Conservation (phyloP, 2,329 filamentous ascomycete species). For the Diaporthe caulivora region DNA sequence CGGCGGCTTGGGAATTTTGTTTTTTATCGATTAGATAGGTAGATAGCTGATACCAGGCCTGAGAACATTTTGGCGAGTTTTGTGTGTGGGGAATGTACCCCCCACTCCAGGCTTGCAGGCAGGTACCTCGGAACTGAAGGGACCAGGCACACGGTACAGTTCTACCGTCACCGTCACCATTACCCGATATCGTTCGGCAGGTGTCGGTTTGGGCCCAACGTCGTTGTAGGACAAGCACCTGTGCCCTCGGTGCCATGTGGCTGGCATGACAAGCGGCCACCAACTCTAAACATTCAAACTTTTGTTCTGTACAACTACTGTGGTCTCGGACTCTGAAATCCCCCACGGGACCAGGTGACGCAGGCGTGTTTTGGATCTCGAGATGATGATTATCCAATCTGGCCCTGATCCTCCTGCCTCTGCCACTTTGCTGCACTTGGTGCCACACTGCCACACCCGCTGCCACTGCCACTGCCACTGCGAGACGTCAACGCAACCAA, state of each 20-base stretch:
- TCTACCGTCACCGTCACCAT: too few relatives aligned
- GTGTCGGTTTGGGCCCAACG: not conserved
- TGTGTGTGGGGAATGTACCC: not conserved
- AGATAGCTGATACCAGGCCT: too few relatives aligned
- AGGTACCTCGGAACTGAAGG: too few relatives aligned
- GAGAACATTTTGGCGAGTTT: too few relatives aligned
- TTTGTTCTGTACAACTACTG: not conserved
- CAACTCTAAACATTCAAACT: not conserved
- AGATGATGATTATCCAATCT: slow-evolving; percentile 26
- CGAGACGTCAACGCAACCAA: slow-evolving; percentile 35
- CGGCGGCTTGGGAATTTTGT: slow-evolving; percentile 10
- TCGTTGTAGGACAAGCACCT: slow-evolving; percentile 12
- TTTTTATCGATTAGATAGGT: slow-evolving; percentile 16
- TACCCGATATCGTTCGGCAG: too few relatives aligned
- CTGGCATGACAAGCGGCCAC: not conserved
- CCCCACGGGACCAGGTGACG: not conserved
- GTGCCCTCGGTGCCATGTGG: not conserved
- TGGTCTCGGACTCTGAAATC: not conserved
- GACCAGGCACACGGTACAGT: too few relatives aligned
- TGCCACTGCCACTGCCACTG: not conserved
- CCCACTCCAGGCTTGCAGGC: not conserved
- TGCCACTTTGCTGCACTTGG: not conserved
- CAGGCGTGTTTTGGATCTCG: not conserved
- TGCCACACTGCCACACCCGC: too few relatives aligned
- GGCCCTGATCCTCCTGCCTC: not conserved